A percentile compares a stretch with the other conserved stretches of the same genome.
Conservation (phyloP, 1,284 basidiomycete species). For the Stereum hirsutum region DNA sequence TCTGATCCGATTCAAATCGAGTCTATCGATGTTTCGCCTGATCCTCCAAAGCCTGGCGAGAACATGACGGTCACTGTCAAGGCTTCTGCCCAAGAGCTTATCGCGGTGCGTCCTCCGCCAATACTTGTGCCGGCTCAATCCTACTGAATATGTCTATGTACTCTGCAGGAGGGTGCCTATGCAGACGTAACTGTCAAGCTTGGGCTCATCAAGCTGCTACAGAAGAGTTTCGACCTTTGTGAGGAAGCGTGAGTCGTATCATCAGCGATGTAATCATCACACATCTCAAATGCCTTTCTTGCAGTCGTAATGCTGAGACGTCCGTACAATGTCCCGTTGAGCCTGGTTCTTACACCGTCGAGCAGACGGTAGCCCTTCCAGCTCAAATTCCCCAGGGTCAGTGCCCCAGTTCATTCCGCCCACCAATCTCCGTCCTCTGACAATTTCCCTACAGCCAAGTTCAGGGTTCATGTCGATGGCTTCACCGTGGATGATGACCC, state of each 20-base stretch:
- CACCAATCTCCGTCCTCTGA: slow-evolving; percentile 5
- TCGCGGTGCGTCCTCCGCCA: slow-evolving; percentile 48
- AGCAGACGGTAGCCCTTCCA: slow-evolving; percentile 77
- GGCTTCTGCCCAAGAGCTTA: slow-evolving; percentile 45
- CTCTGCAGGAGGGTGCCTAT: slow-evolving; percentile 80
- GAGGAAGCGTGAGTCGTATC: slow-evolving; percentile 75
- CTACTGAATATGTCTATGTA: slow-evolving; percentile 2
- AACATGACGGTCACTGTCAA: slow-evolving; percentile 75
- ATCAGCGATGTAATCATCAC: not conserved
- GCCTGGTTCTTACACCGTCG: slow-evolving; percentile 58
- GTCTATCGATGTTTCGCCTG: slow-evolving; percentile 62
- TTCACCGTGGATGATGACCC: slow-evolving; percentile 75
- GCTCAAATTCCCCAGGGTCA: slow-evolving; percentile 83
- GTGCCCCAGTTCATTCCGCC: slow-evolving; percentile 14
- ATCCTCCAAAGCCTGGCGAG: slow-evolving; percentile 78
- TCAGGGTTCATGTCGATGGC: slow-evolving; percentile 64
- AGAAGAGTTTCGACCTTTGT: slow-evolving; percentile 81
- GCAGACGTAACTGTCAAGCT: slow-evolving; percentile 86
- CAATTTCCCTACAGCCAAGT: slow-evolving; percentile 59
- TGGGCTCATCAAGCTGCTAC: slow-evolving; percentile 77
- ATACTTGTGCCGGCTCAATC: not conserved
- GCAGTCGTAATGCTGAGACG: slow-evolving; percentile 58
- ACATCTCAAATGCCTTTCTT: slow-evolving; percentile 4
- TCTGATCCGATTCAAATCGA: slow-evolving; percentile 48
- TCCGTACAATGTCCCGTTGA: slow-evolving; percentile 75